A percentile compares a stretch with the other conserved stretches of the same genome.
phyloP scores from a whole-genome alignment of 108 stramenopile genomes.

The Cyclotella choctawhatcheeana region DNA sequence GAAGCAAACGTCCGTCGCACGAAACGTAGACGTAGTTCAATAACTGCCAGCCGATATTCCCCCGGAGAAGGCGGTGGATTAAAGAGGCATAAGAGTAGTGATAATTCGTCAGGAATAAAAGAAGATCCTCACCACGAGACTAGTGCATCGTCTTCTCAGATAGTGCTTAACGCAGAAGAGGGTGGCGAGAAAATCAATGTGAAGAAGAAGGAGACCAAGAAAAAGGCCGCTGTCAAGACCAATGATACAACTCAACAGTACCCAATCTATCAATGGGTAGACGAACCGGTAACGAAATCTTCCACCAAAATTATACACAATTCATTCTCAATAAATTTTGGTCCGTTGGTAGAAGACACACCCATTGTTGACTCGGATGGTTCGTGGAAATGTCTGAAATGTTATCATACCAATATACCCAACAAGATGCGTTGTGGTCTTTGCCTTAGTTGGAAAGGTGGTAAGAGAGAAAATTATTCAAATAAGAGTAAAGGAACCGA shows the following conservation, averaged over 20 bases:
- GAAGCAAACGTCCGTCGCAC: neutral
- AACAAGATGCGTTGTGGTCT: conserved; percentile 5
- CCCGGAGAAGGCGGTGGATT: conserved; percentile 44
- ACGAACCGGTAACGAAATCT: neutral
- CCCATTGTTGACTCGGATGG: neutral
- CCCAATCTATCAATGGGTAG: conserved; percentile 38
- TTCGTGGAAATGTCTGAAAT: conserved; percentile 5
- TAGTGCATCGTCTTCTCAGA: conserved; percentile 4
- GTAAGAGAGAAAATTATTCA: conserved; percentile 14
- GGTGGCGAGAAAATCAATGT: neutral
- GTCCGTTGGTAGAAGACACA: neutral
- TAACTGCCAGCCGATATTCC: conserved; percentile 21
- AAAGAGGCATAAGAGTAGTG: conserved; percentile 12
- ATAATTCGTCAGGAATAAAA: too few species aligned
- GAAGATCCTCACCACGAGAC: too few species aligned
- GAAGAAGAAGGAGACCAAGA: neutral
- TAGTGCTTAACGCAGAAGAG: neutral
- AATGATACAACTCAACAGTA: neutral
- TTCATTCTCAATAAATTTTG: conserved; percentile 7
- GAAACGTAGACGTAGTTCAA: conserved; percentile 11
- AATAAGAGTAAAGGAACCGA: neutral
- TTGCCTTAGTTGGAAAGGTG: conserved; percentile 9
- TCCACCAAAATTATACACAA: neutral
- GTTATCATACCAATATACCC: neutral
- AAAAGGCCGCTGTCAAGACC: neutral